Evolutionary conservation across 495 filamentous ascomycete species (phyloP).

Genomic region (Penicillium alfredii): DNA sequence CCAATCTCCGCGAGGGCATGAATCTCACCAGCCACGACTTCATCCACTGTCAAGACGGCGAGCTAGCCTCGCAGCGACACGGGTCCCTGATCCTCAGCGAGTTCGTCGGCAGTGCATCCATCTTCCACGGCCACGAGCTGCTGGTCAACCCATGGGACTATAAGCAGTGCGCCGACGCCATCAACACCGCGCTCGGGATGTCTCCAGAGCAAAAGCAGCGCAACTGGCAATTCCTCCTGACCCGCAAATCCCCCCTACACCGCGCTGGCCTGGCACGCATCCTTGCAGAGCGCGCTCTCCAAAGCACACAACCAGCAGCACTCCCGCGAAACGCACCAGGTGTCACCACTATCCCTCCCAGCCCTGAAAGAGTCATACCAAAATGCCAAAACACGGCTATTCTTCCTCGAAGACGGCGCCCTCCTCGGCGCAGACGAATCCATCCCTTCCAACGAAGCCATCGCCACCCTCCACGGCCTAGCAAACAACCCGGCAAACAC

Average conservation of each 20-base stretch:
- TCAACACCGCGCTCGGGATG: slow-evolving; percentile 74
- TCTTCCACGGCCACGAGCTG: slow-evolving; percentile 64
- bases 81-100: slow-evolving; percentile 86
- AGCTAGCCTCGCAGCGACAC: slow-evolving; percentile 57
- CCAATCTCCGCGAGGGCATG: slow-evolving; percentile 86
- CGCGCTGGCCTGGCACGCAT: slow-evolving; percentile 66
- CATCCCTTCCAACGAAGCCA: slow-evolving; percentile 56
- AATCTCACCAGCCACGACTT: slow-evolving; percentile 86
- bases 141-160: slow-evolving; percentile 92
- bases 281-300: slow-evolving; percentile 54
- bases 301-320: slow-evolving; percentile 62
- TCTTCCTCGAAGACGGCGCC: slow-evolving; percentile 79
- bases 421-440: slow-evolving; percentile 62
- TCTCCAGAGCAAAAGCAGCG: slow-evolving; percentile 56
- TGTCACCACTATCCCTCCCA: slow-evolving; percentile 64
- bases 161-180: slow-evolving; percentile 68
- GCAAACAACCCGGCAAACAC: slow-evolving; percentile 63
- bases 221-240: slow-evolving; percentile 66
- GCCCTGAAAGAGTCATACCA: slow-evolving; percentile 55
- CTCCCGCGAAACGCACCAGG: slow-evolving; percentile 60
- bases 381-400: slow-evolving; percentile 53
- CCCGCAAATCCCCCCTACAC: slow-evolving; percentile 66
- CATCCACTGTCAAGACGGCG: slow-evolving; percentile 78
- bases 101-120: slow-evolving; percentile 81
- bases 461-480: slow-evolving; percentile 62